Conservation (phyloP, 257 asterid genomes). For the Solanum microdontum region DNA sequence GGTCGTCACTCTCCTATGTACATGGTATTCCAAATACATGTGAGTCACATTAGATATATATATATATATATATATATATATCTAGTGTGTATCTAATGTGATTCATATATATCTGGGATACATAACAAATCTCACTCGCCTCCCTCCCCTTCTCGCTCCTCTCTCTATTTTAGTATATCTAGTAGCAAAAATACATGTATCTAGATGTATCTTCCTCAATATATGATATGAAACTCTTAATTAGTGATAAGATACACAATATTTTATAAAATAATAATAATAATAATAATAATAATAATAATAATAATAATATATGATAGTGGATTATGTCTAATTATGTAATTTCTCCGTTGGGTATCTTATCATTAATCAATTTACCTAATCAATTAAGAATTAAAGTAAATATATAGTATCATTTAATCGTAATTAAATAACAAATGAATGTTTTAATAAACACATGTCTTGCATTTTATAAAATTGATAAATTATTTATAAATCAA, state of each 20-base stretch:
- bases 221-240: too few species aligned
- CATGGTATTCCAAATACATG: too few species aligned
- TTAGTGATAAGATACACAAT: too few species aligned
- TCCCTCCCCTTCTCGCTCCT: neutral
- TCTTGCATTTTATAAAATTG: neutral
- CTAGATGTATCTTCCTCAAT: neutral
- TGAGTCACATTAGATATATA: neutral
- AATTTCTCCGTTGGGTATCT: too few species aligned
- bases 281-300: too few species aligned
- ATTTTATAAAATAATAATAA: too few species aligned
- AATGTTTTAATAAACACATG: neutral
- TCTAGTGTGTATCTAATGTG: neutral
- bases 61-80: too few species aligned
- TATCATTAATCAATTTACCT: too few species aligned
- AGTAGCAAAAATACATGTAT: too few species aligned
- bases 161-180: neutral
- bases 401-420: neutral
- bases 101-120: too few species aligned
- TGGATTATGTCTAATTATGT: too few species aligned
- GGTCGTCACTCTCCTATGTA: neutral
- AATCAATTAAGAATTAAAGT: neutral
- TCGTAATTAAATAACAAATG: neutral
- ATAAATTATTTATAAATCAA: neutral
- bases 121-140: neutral
- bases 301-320: too few species aligned